These are phyloP conservation scores for Erysimum cheiranthoides DNA, from an alignment of 345 rosid species.

Conservation along the genomic window DNA sequence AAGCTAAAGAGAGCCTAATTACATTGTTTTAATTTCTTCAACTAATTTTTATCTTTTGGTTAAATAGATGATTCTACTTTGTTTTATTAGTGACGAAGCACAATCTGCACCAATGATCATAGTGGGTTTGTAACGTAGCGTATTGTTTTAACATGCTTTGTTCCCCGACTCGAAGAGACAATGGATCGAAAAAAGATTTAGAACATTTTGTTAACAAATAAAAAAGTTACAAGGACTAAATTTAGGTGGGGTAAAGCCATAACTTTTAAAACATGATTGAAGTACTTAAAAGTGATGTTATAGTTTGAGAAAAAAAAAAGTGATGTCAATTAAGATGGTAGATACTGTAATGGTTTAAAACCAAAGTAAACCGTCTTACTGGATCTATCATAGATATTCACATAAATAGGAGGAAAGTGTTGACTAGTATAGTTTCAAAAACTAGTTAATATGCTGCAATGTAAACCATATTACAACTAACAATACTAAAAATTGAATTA, in stretches of 20 bases:
- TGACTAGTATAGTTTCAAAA: neutral
- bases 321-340: neutral
- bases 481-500: neutral
- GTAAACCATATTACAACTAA: neutral
- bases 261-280: conserved; percentile 24
- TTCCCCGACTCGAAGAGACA: no score
- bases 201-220: neutral
- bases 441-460: neutral
- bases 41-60: neutral
- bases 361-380: neutral
- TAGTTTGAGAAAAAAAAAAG: neutral
- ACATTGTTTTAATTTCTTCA: conserved; percentile 2
- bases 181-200: no score
- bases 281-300: conserved; percentile 17
- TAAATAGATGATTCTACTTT: neutral
- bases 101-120: conserved; percentile 6
- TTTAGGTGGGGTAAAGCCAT: neutral
- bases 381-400: neutral
- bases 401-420: neutral
- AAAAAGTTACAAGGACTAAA: neutral
- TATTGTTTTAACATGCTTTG: no score
- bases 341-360: neutral
- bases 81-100: neutral
- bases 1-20: neutral
- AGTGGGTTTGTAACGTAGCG: neutral